phyloP scores from a whole-genome alignment of 139 green algal genomes.

The Monoraphidium neglectum region DNA sequence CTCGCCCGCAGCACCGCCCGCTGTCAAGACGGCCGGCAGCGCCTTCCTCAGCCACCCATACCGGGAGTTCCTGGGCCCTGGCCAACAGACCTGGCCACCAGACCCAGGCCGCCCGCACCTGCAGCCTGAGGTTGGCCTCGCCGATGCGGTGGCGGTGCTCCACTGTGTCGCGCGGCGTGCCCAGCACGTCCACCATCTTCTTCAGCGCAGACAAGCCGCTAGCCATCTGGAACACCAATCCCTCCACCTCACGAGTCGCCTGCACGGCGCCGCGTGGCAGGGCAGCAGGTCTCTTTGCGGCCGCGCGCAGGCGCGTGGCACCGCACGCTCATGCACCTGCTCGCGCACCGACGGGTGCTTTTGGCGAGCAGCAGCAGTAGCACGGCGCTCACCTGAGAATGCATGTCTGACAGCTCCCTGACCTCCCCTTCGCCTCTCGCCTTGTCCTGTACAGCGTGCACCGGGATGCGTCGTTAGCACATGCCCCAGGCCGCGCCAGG shows the following conservation, averaged over 20 bases:
- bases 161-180: slow-evolving; percentile 65
- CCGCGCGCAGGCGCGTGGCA: not conserved
- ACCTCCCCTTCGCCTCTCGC: slow-evolving; percentile 15
- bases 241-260: slow-evolving; percentile 40
- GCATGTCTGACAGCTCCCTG: slow-evolving; percentile 24
- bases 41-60: not conserved
- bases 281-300: no score
- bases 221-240: slow-evolving; percentile 48
- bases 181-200: slow-evolving; percentile 62
- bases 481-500: no score
- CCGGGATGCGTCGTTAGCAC: no score
- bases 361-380: not conserved
- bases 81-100: not conserved
- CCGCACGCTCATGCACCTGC: no score
- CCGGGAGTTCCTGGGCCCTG: not conserved
- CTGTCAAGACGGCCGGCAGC: no score
- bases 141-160: slow-evolving; percentile 55
- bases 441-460: slow-evolving; percentile 20
- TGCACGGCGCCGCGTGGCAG: not conserved
- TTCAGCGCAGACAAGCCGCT: slow-evolving; percentile 41
- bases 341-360: not conserved
- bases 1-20: no score
- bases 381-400: not conserved
- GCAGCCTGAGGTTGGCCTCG: slow-evolving; percentile 3
- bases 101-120: slow-evolving; percentile 14